Base-by-base conservation (phyloP, 768 basidiomycete species). In the Russula earlei region DNA sequence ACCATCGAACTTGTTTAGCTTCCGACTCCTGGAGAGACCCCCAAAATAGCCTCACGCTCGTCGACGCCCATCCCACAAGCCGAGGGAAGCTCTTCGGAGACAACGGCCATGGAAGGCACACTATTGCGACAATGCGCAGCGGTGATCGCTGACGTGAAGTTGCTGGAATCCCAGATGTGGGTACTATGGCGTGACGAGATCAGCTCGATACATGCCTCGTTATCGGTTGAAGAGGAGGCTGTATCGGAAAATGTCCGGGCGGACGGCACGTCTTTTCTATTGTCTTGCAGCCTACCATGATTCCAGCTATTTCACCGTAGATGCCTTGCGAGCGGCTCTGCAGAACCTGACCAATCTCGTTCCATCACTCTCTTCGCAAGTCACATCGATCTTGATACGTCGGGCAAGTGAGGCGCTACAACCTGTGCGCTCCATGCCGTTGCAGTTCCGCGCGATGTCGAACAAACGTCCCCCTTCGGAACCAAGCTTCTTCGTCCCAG, bases 381-480 rank as follows among this genome's bases (percentile, higher is more conserved):
- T 95, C 53, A 68, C 87, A 24, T 65, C 72, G 11, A 83, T 95
- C 50, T 73, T 98, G 25, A 81, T 81, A 17, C 79, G 80, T 57
- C 82, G 91, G n/a, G 91, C 87, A 62, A 85, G 83, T 58, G 94
- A 96, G 61, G 82, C 84, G 8, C 78, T 98, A 42, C 79, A 85
- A 29, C 83, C 87, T 14, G 88, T 97, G 55, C 80, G 89, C 46
- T 86, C 88, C 0, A 88, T 97, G 65, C 91, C 91, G 1, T 85
- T 87, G 0, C 93, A 97, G 64, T 89, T 94, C 63, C 79, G 94
- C 50, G 89, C 89, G 15, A 84, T 85, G 83, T 79, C 86, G 49
- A 82, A 79, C 68, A 84, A 84, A 66, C 80, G 81, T 4, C 71
- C 74, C 58, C 84, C 90, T 1, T 79, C 76, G 14, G 88, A 88